These are phyloP conservation scores for Fraxinus sp. DNA, from an alignment of 305 asterid species.

Conservation along the genomic window DNA sequence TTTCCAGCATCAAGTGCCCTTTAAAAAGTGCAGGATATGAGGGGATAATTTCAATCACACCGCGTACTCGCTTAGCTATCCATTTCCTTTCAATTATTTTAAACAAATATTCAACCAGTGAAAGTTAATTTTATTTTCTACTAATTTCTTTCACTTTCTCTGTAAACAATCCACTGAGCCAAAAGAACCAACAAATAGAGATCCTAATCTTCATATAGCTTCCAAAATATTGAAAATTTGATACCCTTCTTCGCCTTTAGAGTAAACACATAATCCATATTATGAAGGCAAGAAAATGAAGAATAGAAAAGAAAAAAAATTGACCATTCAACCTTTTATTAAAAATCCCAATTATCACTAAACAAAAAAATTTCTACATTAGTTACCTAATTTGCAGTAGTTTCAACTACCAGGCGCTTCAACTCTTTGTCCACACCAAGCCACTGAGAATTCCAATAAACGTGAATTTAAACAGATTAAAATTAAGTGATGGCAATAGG, in stretches of 20 bases:
- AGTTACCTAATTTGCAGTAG: conserved; percentile 84
- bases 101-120: not conserved
- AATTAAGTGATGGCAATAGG: conserved; percentile 12
- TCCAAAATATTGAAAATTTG: not conserved
- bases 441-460: conserved; percentile 54
- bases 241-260: not conserved
- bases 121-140: not conserved
- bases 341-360: not conserved
- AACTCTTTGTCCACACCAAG: conserved; percentile 81
- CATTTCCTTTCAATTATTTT: not conserved
- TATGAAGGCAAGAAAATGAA: not conserved
- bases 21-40: not conserved
- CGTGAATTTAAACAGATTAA: conserved; percentile 15
- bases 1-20: not conserved
- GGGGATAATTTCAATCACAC: not conserved
- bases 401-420: conserved; percentile 77
- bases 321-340: not conserved
- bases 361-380: not conserved
- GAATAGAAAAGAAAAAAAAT: not conserved
- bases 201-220: not conserved
- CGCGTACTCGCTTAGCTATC: not conserved
- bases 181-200: not conserved
- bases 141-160: not conserved
- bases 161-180: not conserved
- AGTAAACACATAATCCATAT: not conserved